Evolutionary conservation across 2,329 filamentous ascomycete genomes (phyloP).

Genomic region (Plenodomus tracheiphilus): DNA sequence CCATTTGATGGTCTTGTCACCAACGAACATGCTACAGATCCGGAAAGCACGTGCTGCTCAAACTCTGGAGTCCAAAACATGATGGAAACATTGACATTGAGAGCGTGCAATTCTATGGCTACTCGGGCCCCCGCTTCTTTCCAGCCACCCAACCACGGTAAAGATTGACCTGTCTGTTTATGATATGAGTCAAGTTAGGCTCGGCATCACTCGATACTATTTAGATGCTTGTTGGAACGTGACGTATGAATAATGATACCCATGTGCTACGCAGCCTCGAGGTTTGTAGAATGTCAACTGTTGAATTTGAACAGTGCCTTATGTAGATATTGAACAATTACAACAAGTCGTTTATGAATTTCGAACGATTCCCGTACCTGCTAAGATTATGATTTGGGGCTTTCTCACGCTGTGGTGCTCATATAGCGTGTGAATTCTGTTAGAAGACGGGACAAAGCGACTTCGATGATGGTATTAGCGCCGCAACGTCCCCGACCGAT

Average conservation of each 20-base stretch:
- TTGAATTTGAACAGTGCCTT: neutral
- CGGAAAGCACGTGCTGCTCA: conserved; percentile 81
- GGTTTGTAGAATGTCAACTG: neutral
- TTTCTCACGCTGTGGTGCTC: no score
- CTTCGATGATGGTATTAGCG: neutral
- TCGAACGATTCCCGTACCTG: neutral
- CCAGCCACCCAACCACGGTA: conserved; percentile 61
- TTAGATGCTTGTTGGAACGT: neutral
- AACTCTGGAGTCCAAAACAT: conserved; percentile 81
- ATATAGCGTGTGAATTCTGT: no score
- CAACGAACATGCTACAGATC: conserved; percentile 55
- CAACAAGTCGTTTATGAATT: neutral
- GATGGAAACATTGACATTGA: conserved; percentile 87
- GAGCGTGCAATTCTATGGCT: conserved; percentile 80
- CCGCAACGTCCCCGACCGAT: conserved; percentile 5
- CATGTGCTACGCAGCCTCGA: neutral
- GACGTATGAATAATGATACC: neutral
- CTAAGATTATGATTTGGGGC: no score
- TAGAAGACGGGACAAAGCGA: no score
- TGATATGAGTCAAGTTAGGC: no score
- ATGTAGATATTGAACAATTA: neutral
- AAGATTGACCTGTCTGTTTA: neutral
- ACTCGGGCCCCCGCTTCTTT: conserved; percentile 82
- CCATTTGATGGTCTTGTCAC: conserved; percentile 1
- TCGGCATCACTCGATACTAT: no score